These are phyloP conservation scores for Wickerhamiella hasegawae DNA, from an alignment of 805 yeast genomes.

Conservation along the genomic window DNA sequence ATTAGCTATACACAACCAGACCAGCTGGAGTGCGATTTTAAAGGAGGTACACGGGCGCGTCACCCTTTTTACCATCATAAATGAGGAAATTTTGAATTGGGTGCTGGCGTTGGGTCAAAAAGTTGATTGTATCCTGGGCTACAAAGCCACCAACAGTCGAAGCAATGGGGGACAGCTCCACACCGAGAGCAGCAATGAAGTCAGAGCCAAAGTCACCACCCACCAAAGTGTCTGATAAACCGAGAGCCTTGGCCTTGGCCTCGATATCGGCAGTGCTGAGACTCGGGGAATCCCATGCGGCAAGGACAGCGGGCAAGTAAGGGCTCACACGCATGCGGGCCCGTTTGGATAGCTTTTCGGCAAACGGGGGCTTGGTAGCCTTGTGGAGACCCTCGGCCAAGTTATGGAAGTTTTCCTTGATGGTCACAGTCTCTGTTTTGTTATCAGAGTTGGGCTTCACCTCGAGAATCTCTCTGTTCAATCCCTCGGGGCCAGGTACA, in stretches of 20 bases:
- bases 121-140: constrained; percentile 82
- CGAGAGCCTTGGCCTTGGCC: constrained; percentile 19
- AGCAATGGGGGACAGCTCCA: constrained; percentile 69
- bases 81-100: constrained; percentile 72
- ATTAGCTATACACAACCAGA: too few species aligned
- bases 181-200: constrained; percentile 22
- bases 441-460: constrained; percentile 23
- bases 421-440: constrained; percentile 24
- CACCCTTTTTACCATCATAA: constrained; percentile 53
- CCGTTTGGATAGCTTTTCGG: constrained; percentile 14
- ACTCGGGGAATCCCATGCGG: constrained; percentile 31
- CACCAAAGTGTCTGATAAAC: constrained; percentile 31
- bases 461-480: constrained; percentile 28
- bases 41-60: constrained; percentile 53
- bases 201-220: constrained; percentile 22
- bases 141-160: constrained; percentile 82
- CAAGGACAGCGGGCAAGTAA: constrained; percentile 40
- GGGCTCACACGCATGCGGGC: constrained; percentile 35
- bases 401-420: constrained; percentile 15
- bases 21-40: neutral
- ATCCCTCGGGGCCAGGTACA: constrained; percentile 32
- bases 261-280: constrained; percentile 18
- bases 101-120: constrained; percentile 52
- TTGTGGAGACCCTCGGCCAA: constrained; percentile 9
- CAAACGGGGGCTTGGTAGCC: constrained; percentile 8